Percentiles rank a stretch among this genome's conserved stretches.
Conservation (phyloP, 306 rosid species). For the Lathyrus sativus region DNA sequence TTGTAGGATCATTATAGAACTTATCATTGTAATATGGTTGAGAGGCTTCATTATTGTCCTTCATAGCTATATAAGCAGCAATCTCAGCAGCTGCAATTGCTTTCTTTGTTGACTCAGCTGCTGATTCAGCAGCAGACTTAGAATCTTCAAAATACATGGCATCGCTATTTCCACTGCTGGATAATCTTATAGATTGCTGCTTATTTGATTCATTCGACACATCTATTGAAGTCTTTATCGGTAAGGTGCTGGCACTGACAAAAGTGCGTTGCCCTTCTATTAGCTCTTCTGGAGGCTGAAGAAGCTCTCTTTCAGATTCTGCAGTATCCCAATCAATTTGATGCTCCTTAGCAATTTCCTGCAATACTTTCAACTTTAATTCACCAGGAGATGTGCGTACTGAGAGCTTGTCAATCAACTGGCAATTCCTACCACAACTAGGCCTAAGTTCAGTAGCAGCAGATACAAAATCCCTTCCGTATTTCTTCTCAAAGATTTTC, state of each 20-base stretch:
- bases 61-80: conserved; percentile 87
- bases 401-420: conserved; percentile 94
- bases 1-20: conserved; percentile 30
- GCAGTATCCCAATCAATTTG: conserved; percentile 90
- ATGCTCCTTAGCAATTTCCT: conserved; percentile 92
- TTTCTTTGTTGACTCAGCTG: conserved; percentile 79
- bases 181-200: conserved; percentile 33
- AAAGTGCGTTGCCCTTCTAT: no score
- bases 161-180: conserved; percentile 40
- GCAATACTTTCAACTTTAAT: conserved; percentile 75
- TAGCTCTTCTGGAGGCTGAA: no score
- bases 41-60: conserved; percentile 45
- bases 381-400: conserved; percentile 78
- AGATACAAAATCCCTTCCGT: conserved; percentile 92
- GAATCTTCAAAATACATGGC: conserved; percentile 51
- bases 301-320: no score
- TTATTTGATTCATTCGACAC: conserved; percentile 48
- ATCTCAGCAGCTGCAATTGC: conserved; percentile 95
- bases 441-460: conserved; percentile 95
- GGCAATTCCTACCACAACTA: conserved; percentile 83
- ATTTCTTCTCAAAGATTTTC: conserved; percentile 86
- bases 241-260: no score
- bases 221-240: conserved; percentile 42
- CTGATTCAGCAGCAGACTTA: conserved; percentile 90
- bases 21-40: conserved; percentile 36